These are phyloP conservation scores for Papilionanthe hybrid DNA, from an alignment of 116 monocot species.

Conservation along the genomic window DNA sequence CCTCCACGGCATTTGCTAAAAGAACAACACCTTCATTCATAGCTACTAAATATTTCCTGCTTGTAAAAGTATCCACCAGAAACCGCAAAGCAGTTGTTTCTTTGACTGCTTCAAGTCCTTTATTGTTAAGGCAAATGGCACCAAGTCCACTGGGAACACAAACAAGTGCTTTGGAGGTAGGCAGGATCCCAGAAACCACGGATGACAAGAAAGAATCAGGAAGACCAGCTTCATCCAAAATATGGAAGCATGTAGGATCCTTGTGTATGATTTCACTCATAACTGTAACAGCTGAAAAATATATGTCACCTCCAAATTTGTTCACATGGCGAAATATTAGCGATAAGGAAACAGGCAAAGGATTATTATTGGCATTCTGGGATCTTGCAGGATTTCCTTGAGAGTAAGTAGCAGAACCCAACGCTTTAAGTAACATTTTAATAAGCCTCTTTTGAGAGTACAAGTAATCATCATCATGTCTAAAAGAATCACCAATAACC, in stretches of 20 bases:
- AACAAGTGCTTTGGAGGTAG: constrained; percentile 87
- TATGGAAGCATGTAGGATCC: constrained; percentile 85
- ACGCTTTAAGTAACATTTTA: constrained; percentile 80
- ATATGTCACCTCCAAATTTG: constrained; percentile 92
- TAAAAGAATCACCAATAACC: constrained; percentile 42
- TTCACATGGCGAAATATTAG: constrained; percentile 71
- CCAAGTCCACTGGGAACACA: constrained; percentile 97
- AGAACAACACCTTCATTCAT: constrained; percentile 99
- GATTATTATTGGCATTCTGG: constrained; percentile 56
- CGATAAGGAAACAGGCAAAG: constrained; percentile 62
- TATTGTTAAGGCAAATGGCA: constrained; percentile 92
- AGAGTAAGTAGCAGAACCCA: constrained; percentile 92
- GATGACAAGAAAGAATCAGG: constrained; percentile 90
- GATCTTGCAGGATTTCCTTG: constrained; percentile 78
- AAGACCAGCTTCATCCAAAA: constrained; percentile 70
- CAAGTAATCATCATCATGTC: constrained; percentile 57
- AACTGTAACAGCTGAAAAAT: constrained; percentile 95
- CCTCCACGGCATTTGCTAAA: constrained; percentile 95
- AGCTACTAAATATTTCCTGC: constrained; percentile 86
- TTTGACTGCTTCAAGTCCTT: constrained; percentile 85
- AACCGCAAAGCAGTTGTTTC: constrained; percentile 66
- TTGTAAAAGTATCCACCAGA: constrained; percentile 77
- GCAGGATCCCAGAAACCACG: constrained; percentile 71
- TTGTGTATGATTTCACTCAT: constrained; percentile 99
- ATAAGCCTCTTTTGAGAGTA: constrained; percentile 86